Base-by-base conservation (phyloP, 2,329 filamentous ascomycete species). In the Orbilia javanica region DNA sequence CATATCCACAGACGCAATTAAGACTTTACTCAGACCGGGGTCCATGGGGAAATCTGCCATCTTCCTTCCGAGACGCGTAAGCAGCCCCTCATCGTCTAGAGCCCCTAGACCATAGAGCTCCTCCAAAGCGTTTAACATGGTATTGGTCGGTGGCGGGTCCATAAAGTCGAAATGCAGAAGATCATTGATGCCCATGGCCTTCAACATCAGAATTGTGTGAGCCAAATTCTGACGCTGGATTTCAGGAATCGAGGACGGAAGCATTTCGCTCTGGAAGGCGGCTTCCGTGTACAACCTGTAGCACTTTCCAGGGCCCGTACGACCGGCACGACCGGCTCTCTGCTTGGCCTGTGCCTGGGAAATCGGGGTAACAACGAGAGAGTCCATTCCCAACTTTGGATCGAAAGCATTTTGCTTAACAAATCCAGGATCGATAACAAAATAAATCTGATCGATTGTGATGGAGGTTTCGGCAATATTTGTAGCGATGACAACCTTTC, bases 41-140 rank as follows among this genome's bases (percentile, higher is more conserved):
- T 98, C 94, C 93, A 98, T 98, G 0, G 96, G 96, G 84, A 98
- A 98, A 83, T 99, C 95, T 10, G 96, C 94, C 95, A 99, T 98
- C 84, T 97, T 97, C 53, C 96, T 90, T 6, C 96, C 96, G 0
- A 97, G 88, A 5, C 96, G 90, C 0, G 96, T 99, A 1, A 99
- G 86, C 0, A 99, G 88, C 13, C 96, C 96, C 87, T 99, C 96
- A 82, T 99, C 95, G 80, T 99, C 96, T 0, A 99, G 87, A 0
- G 95, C 95, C 2, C 92, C 93, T 10, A 99, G 86, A 0, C 94
- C 93, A 82, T 99, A 99, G 0, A 99, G 87, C 83, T 98, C 96
- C 85, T 99, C 96, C 2, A 99, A 86, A 0, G 96, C 96, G 62
- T 94, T 97, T 80, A 99, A 88, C 93, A 98, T 97, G 11, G 96